A percentile compares a stretch with the other conserved stretches of the same genome.
phyloP scores from a whole-genome alignment of 1,139 yeast species.

The Spencermartinsiella ligniputridi region DNA sequence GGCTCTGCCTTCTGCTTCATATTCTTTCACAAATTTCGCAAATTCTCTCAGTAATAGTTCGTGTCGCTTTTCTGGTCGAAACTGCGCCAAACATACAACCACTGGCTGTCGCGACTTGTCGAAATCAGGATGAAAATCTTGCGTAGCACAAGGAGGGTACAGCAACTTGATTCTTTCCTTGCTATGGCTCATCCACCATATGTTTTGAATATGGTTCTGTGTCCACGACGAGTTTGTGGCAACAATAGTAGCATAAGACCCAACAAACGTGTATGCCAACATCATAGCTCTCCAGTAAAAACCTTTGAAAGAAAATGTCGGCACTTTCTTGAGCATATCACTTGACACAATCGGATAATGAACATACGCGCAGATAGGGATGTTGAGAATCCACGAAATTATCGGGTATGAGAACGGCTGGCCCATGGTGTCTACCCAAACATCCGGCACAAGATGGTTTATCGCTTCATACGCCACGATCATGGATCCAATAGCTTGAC shows the following conservation, averaged over 20 bases:
- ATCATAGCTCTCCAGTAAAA: slow-evolving; percentile 70
- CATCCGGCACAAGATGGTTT: slow-evolving; percentile 68
- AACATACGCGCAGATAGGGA: slow-evolving; percentile 82
- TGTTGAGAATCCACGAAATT: slow-evolving; percentile 48
- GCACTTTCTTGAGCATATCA: slow-evolving; percentile 59
- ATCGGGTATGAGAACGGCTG: slow-evolving; percentile 80
- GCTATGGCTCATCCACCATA: slow-evolving; percentile 49
- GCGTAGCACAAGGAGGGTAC: slow-evolving; percentile 87
- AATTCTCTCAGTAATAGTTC: slow-evolving; percentile 61
- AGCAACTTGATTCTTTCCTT: slow-evolving; percentile 43
- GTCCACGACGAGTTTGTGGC: slow-evolving; percentile 94
- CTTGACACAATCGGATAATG: slow-evolving; percentile 89
- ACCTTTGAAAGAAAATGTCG: slow-evolving; percentile 40
- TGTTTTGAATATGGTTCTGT: slow-evolving; percentile 56
- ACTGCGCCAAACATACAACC: slow-evolving; percentile 82
- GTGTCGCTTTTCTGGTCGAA: slow-evolving; percentile 94
- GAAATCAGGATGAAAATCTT: slow-evolving; percentile 32
- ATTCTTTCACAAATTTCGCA: slow-evolving; percentile 41
- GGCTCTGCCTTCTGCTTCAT: slow-evolving; percentile 12
- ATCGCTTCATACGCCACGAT: slow-evolving; percentile 69
- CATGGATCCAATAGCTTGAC: slow-evolving; percentile 81
- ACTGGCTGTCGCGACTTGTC: slow-evolving; percentile 44
- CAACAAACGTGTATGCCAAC: slow-evolving; percentile 50
- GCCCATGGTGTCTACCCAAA: slow-evolving; percentile 95
- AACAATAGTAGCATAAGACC: slow-evolving; percentile 60